Evolutionary conservation across 176 grass and related monocot genomes (phyloP).

Genomic region (Bothriochloa decipiens): DNA sequence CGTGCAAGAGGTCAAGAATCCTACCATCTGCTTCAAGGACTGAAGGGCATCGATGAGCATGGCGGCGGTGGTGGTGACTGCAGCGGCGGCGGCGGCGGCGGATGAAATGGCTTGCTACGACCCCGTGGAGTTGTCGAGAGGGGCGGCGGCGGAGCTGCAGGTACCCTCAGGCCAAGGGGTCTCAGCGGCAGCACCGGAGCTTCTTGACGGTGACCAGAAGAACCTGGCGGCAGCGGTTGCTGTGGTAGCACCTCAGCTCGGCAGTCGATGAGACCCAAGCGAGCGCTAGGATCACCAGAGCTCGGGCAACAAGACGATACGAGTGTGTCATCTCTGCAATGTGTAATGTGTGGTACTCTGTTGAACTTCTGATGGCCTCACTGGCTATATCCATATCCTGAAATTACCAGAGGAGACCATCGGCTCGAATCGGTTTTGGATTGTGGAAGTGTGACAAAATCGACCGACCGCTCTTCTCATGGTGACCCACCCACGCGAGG

Average conservation of each 20-base stretch:
- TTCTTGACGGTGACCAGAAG: background rate
- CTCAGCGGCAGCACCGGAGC: background rate
- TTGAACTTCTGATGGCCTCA: background rate
- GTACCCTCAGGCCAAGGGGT: conserved; percentile 19
- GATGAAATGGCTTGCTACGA: background rate
- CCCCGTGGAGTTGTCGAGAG: background rate
- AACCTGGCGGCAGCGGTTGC: background rate
- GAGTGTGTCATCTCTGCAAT: background rate
- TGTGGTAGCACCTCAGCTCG: background rate
- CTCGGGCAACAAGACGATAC: background rate
- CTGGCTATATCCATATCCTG: background rate
- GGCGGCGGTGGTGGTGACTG: background rate
- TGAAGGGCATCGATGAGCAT: background rate
- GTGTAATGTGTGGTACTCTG: too few relatives aligned
- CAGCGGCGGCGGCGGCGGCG: background rate
- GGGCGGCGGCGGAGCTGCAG: background rate
- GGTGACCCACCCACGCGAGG: background rate
- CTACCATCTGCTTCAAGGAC: background rate
- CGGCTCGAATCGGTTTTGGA: background rate
- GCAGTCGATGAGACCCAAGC: background rate
- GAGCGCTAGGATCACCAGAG: background rate
- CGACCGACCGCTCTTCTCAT: too few relatives aligned
- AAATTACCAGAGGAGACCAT: too few relatives aligned
- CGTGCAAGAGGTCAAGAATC: background rate
- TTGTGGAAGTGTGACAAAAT: background rate